Evolutionary conservation across 768 basidiomycete genomes (phyloP), one percentile per base, ranked within the genome.

Genomic region (Mrakia frigida): DNA sequence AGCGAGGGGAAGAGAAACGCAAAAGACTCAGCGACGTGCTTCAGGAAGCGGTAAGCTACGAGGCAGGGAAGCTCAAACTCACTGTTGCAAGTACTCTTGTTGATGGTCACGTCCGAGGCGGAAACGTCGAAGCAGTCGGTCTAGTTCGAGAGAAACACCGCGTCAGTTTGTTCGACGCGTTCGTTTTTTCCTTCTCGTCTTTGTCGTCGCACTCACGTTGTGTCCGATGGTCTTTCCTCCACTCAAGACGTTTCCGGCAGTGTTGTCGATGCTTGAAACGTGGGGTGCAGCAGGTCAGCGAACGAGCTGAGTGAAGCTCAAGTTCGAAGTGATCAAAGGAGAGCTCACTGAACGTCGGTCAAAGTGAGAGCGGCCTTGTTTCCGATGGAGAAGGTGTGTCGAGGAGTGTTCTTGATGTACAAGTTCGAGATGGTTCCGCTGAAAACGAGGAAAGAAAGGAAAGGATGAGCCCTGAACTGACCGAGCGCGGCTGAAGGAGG

Each of bases 201-300:
- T 14, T 18, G 16, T 16, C 46, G 5, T 50, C 46, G 16, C 14
- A 50, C 46, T 50, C 46, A 50, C 46, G 46, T 50, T 50, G 46
- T 50, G 46, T 21, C 46, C 46, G 16, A 50, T 4, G 6, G 46
- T 50, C 16, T 50, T 50, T 50, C 46, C 46, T 2, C 46, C 46
- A 21, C 46, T 50, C 46, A 50, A 21, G 16, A 21, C 46, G 46
- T 50, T 50, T 21, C 46, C 46, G 21, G 46, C 70, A 21, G 25
- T n/a, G 78, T 90, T 84, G 77, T 90, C 88, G 74, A 90, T 85
- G n/a, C 46, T 50, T 2, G 13, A 50, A 21, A 6, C 11, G 18
- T 2, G 21, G 6, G 46, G 14, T 50, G 6, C 0, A 14, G 2
- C 2, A 18, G 46, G 46, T 50, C 46, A 50, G 46, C 16, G 46